Evolutionary conservation across 768 basidiomycete genomes (phyloP).

Genomic region (Cyathus striatus): DNA sequence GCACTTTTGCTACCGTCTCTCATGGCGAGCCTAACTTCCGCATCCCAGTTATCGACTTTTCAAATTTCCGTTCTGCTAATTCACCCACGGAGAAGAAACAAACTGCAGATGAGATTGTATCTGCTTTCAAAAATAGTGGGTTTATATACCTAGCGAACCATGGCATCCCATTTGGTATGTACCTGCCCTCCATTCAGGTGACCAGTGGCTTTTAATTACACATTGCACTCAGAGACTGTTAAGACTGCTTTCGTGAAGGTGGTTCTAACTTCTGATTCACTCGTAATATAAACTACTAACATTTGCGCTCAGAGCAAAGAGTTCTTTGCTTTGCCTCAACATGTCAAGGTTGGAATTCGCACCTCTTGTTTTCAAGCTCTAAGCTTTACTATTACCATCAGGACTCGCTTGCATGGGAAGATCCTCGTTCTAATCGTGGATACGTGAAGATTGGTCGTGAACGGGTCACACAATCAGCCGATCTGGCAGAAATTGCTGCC

Average conservation of each 20-base stretch:
- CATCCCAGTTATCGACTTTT: constrained; percentile 79
- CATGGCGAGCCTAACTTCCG: constrained; percentile 30
- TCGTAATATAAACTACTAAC: constrained; percentile 2
- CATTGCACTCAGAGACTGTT: constrained; percentile 36
- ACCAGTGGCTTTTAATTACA: not conserved
- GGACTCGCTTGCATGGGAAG: constrained; percentile 73
- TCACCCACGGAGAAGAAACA: constrained; percentile 50
- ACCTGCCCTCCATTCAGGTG: not conserved
- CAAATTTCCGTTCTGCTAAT: constrained; percentile 52
- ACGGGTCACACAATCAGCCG: constrained; percentile 69
- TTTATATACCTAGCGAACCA: constrained; percentile 78
- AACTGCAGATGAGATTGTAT: constrained; percentile 64
- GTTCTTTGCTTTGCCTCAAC: constrained; percentile 65
- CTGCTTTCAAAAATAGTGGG: constrained; percentile 75
- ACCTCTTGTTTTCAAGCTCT: not conserved
- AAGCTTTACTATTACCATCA: constrained; percentile 16
- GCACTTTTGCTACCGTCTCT: constrained; percentile 20
- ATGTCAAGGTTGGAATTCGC: constrained; percentile 44
- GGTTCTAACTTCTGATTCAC: not conserved
- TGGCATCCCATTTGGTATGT: constrained; percentile 52
- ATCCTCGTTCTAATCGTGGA: constrained; percentile 81
- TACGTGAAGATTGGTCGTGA: constrained; percentile 81
- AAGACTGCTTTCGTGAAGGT: constrained; percentile 65
- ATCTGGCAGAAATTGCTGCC: constrained; percentile 66
- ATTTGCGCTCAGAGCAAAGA: constrained; percentile 51